Conservation (phyloP, 345 rosid genomes). For the Acer campestre region DNA sequence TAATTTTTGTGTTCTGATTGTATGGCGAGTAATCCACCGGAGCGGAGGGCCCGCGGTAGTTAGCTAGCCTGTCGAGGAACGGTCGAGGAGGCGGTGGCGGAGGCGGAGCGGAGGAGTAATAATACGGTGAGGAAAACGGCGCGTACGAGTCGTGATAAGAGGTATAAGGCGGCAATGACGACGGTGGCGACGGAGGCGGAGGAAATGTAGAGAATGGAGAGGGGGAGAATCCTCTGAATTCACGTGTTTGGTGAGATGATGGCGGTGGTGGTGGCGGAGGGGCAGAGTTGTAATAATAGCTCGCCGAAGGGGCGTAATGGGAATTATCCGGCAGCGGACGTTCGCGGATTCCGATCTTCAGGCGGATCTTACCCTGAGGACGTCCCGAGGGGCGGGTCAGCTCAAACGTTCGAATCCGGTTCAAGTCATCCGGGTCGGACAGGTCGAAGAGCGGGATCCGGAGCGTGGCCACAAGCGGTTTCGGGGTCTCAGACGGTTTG, state of each 20-base stretch:
- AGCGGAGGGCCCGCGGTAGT: slow-evolving; percentile 47
- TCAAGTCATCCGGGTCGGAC: slow-evolving; percentile 22
- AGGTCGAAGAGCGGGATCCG: slow-evolving; percentile 38
- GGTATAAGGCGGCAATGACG: slow-evolving; percentile 26
- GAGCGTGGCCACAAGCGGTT: slow-evolving; percentile 55
- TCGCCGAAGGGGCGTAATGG: slow-evolving; percentile 22
- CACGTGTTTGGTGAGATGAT: neutral
- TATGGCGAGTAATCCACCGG: slow-evolving; percentile 49
- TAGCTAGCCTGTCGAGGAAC: slow-evolving; percentile 22
- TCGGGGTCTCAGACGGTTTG: slow-evolving; percentile 50
- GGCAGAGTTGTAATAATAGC: slow-evolving; percentile 22
- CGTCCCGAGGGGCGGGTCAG: slow-evolving; percentile 61
- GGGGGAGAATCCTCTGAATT: slow-evolving; percentile 20
- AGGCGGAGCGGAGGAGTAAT: slow-evolving; percentile 24
- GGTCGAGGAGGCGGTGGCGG: slow-evolving; percentile 25
- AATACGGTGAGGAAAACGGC: slow-evolving; percentile 20
- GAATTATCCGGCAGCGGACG: slow-evolving; percentile 38
- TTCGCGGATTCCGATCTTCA: slow-evolving; percentile 48
- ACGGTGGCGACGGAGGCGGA: slow-evolving; percentile 31
- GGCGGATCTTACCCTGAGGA: slow-evolving; percentile 57
- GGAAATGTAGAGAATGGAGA: slow-evolving; percentile 25
- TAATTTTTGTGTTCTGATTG: slow-evolving; percentile 39
- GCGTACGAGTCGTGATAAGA: slow-evolving; percentile 30
- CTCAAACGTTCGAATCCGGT: slow-evolving; percentile 33
- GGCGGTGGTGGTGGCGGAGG: slow-evolving; percentile 15